phyloP scores from a whole-genome alignment of 768 basidiomycete species.

The Russula emetica region DNA sequence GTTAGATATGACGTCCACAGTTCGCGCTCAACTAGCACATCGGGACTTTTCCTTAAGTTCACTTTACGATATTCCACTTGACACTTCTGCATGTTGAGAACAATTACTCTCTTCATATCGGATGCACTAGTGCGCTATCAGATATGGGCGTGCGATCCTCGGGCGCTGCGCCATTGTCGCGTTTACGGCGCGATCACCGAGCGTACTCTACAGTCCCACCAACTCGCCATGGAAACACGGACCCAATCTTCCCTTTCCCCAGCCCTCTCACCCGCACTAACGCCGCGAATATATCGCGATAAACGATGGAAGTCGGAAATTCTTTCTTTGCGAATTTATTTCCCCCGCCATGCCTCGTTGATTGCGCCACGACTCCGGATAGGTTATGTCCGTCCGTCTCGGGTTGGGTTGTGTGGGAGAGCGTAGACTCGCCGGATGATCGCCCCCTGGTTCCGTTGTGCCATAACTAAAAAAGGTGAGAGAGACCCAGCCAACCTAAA shows the following conservation, averaged over 20 bases:
- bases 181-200: constrained; percentile 24
- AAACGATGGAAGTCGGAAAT: constrained; percentile 5
- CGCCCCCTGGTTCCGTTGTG: constrained; percentile 5
- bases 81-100: background rate
- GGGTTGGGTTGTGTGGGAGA: background rate
- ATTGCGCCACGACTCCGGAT: constrained; percentile 14
- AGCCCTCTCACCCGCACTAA: constrained; percentile 9
- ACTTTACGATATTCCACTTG: constrained; percentile 1
- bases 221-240: constrained; percentile 25
- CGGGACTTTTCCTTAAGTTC: background rate
- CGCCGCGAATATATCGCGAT: constrained; percentile 15
- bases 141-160: constrained; percentile 21
- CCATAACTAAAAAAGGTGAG: constrained; percentile 16
- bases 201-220: constrained; percentile 5
- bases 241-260: background rate
- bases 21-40: background rate
- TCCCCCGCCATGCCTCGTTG: constrained; percentile 14
- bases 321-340: constrained; percentile 1
- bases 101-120: constrained; percentile 11
- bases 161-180: constrained; percentile 18
- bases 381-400: background rate
- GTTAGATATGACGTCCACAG: constrained; percentile 2
- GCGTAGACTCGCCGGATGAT: constrained; percentile 6
- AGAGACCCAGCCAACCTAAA: background rate
- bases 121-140: constrained; percentile 9